Evolutionary conservation across 345 rosid species (phyloP).

Genomic region (Nasturtium officinale): DNA sequence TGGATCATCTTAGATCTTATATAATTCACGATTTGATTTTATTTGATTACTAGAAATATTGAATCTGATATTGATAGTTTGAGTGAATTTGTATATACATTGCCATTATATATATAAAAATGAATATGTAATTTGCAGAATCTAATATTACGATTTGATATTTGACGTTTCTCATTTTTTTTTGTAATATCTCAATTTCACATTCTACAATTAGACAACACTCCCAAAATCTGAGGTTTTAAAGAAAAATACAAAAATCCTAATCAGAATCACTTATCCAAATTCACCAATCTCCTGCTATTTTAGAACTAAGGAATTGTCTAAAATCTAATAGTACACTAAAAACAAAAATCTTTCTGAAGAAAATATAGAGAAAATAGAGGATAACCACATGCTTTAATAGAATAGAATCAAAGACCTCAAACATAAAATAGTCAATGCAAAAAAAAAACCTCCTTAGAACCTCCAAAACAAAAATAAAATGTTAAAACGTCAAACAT

Average conservation of each 20-base stretch:
- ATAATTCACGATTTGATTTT: too few relatives aligned
- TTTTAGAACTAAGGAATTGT: neutral
- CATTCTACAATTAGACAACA: conserved; percentile 2
- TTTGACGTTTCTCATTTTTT: neutral
- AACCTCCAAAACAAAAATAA: conserved; percentile 12
- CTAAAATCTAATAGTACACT: neutral
- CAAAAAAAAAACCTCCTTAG: conserved; percentile 15
- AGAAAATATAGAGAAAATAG: neutral
- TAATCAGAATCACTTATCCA: conserved; percentile 7
- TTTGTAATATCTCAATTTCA: neutral
- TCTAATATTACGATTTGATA: neutral
- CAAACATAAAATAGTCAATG: conserved; percentile 36
- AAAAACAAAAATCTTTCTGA: neutral
- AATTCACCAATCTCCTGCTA: neutral
- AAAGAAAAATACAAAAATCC: neutral
- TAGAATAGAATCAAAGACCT: conserved; percentile 6
- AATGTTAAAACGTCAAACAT: neutral
- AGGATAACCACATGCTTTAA: conserved; percentile 13
- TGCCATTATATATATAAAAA: too few relatives aligned
- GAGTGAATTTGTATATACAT: too few relatives aligned
- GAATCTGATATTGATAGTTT: too few relatives aligned
- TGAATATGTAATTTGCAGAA: too few relatives aligned
- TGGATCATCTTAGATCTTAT: too few relatives aligned
- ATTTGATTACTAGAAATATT: too few relatives aligned
- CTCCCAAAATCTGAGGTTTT: neutral